Base-by-base conservation (phyloP, 1,139 yeast species). In the Komagataea norvegica region DNA sequence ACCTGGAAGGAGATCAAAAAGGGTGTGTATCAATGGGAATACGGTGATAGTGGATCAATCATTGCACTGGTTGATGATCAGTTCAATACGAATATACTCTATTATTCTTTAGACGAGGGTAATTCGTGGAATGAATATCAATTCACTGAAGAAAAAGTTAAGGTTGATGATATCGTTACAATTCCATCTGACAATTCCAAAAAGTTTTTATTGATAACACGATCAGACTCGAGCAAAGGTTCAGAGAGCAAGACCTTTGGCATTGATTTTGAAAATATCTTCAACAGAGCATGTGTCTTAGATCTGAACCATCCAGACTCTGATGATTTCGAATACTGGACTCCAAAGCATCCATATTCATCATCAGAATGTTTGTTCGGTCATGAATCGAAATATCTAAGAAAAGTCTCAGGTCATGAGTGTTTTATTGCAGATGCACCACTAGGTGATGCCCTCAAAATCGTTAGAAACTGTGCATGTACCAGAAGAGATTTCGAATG, bases 21-120 rank as follows among this genome's bases (percentile, higher is more conserved):
- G 45, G 94, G 95, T 1, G 72, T 76, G 0, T 73, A 74, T 53
- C 83, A 83, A 76, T 93, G 97, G 97, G 97, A 89, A 59, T 91
- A 70, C 60, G 98, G 97, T 43, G 98, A 93, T 57, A 82, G 88
- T 49, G 98, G 99, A 7, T 79, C 95, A 1, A 72, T 93, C 29
- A 64, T 91, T 42, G 87, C 84, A 1, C 60, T 89, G 35, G 91
- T 83, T 5, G 68, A 76, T 36, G 75, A 75, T 17, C 64, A 59
- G 8, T 75, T 72, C 5, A 64, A 67, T 21, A 81, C 96, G 0
- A 69, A 86, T 45, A 59, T 63, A 0, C 45, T 91, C 2, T 52
- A 63, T 2, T 89, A 79, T 52, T 83, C 96, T 0, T 59, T 79
- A 20, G 91, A 91, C 60, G 84, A 81, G 49, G 99, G 98, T 25